Base-by-base conservation (phyloP, 345 rosid genomes). In the Gossypium raimondii region DNA sequence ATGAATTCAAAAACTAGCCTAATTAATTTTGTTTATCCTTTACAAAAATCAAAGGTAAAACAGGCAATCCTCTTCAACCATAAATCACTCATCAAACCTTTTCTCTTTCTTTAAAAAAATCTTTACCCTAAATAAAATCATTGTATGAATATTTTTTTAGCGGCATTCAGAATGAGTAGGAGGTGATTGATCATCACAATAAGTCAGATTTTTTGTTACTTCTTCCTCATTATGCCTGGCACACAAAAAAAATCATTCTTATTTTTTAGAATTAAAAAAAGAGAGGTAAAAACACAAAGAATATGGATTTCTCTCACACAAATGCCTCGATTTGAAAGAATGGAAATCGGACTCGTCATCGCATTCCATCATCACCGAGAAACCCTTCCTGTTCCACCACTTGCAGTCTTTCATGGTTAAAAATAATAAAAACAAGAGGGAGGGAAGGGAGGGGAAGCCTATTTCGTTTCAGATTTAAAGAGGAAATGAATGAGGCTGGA, bases 301-400 rank as follows among this genome's bases (percentile, higher is more conserved):
- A 34, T 5, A 34, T 43, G 57, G 77, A 72, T 74, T 81, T 77
- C 90, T 81, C 92, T 86, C 92, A 78, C 87, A 84, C 90, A 88
- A 88, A 85, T 85, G 92, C 90, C 92, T 88, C 90, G 83, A 63
- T 85, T 78, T 68, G 55, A 50, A 73, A 61, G 89, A 88, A 84
- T 82, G 87, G 87, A 87, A 62, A 65, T 88, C 88, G 81, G 92
- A 88, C 88, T 88, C 89, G 88, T 86, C 92, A 88, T 88, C 92
- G 16, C 7, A 80, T 45, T 84, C 65, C 38, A 51, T 85, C 91
- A 84, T 87, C 91, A 85, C 81, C 29, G 87, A 85, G 87, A 82
- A 81, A 84, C 41, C 41, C 41, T 34, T 34, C 7, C 7, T 0
- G 7, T 34, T 34, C 41, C 41, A 34, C 41, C 7, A 34, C 41